phyloP scores from a whole-genome alignment of 148 eudicot genomes.

The Heliosperma pusillum region DNA sequence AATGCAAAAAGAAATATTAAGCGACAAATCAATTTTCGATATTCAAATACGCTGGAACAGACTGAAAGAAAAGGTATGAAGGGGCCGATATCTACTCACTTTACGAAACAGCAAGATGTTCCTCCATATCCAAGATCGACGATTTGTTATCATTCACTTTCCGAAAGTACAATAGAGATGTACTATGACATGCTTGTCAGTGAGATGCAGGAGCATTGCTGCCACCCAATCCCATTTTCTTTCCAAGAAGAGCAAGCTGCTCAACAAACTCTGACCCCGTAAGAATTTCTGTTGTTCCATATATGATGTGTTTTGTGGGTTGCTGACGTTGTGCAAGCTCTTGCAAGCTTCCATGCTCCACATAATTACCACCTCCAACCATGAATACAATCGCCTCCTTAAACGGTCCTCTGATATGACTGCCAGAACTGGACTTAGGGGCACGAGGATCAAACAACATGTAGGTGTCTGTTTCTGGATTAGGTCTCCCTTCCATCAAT shows the following conservation, averaged over 20 bases:
- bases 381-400: slow-evolving; percentile 97
- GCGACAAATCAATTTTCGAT: neutral
- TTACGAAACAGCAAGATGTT: slow-evolving; percentile 7
- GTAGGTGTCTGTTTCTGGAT: slow-evolving; percentile 84
- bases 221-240: slow-evolving; percentile 80
- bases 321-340: slow-evolving; percentile 72
- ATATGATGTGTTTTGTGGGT: slow-evolving; percentile 65
- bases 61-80: slow-evolving; percentile 1
- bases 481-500: slow-evolving; percentile 90
- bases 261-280: slow-evolving; percentile 86
- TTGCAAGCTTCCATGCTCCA: slow-evolving; percentile 89
- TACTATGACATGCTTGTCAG: slow-evolving; percentile 16
- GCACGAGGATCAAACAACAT: slow-evolving; percentile 90
- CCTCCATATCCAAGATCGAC: neutral
- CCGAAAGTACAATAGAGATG: slow-evolving; percentile 4
- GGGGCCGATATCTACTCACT: slow-evolving; percentile 18
- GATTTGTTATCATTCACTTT: neutral
- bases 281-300: slow-evolving; percentile 80
- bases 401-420: slow-evolving; percentile 83
- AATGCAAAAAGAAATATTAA: neutral
- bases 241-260: slow-evolving; percentile 70
- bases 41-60: slow-evolving; percentile 16
- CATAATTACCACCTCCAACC: slow-evolving; percentile 97
- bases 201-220: slow-evolving; percentile 38
- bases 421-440: slow-evolving; percentile 80